Conservation (phyloP, 108 stramenopile genomes). For the Cyclostephanos invisitatus region DNA sequence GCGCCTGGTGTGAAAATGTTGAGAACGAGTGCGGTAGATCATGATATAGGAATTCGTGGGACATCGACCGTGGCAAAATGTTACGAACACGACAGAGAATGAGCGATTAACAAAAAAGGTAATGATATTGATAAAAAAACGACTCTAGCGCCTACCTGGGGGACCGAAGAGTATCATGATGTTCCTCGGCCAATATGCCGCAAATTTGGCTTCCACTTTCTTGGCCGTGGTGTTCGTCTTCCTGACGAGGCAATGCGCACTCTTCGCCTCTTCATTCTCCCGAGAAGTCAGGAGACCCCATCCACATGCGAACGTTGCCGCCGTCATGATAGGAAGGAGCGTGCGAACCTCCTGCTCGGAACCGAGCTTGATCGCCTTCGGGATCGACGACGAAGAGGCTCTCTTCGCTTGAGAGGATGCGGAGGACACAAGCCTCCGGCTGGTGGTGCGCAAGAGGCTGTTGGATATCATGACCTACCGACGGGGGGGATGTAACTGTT, state of each 20-base stretch:
- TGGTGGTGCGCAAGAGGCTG: constrained; percentile 34
- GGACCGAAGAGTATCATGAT: constrained; percentile 72
- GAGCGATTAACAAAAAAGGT: not conserved
- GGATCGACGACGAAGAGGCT: constrained; percentile 20
- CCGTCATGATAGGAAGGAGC: constrained; percentile 4
- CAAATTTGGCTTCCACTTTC: constrained; percentile 79
- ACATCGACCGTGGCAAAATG: not conserved
- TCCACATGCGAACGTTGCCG: constrained; percentile 7
- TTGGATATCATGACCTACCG: constrained; percentile 42
- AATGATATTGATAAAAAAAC: not conserved
- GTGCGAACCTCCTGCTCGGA: constrained; percentile 4
- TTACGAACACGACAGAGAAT: constrained; percentile 10
- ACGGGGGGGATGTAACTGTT: too few relatives aligned
- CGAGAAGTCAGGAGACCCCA: constrained; percentile 10
- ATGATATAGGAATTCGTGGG: not conserved
- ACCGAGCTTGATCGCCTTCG: constrained; percentile 10
- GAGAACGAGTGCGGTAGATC: not conserved
- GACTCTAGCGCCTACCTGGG: constrained; percentile 17
- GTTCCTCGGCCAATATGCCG: constrained; percentile 90
- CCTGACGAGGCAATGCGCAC: constrained; percentile 26
- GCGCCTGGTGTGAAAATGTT: constrained; percentile 40
- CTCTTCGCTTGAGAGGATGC: constrained; percentile 11
- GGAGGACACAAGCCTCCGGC: constrained; percentile 16
- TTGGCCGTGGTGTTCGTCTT: constrained; percentile 36
- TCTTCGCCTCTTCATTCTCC: constrained; percentile 15